Base-by-base conservation (phyloP, 345 rosid genomes). In the Eucalyptus cloeziana region DNA sequence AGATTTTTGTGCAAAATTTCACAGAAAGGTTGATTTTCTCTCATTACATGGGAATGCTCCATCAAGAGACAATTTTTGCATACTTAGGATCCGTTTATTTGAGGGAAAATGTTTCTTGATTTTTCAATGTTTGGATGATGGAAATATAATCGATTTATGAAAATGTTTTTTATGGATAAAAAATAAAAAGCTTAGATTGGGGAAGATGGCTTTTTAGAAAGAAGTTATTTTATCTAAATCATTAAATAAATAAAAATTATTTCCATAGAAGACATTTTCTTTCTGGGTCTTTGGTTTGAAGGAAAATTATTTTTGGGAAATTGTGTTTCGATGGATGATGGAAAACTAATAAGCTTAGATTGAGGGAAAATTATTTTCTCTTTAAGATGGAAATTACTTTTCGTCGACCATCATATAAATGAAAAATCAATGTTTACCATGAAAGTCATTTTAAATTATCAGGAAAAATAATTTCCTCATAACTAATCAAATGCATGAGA, bases 311-410 rank as follows among this genome's bases (percentile, higher is more conserved):
- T 67, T 31, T 67, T 8, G 21, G 19, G 21, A 67, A 67, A 16
- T 16, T 31, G 5, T 69, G 2, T 69, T 33, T 33, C 0, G 7
- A 33, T 0, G 7, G 25, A 33, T 1, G 25, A 5, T 3, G 0
- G 13, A 17, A 71, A 71, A 19, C 10, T 67, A 33, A 17, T 5
- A 33, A 19, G 24, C 7, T 71, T 19, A 71, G 8, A 17, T 69
- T 0, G 0, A 8, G 44, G 44, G 4, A 67, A 33, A 16, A 3
- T 0, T 3, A 5, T 1, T 17, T 69, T 71, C 4, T 69, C 2
- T 4, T 10, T 15, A 2, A 33, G 22, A 8, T 24, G 80, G 44
- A 17, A 19, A 8, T 16, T 31, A 0, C 1, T 69, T 69, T 16
- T 15, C 0, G 1, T 60, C 0, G 0, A 27, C 15, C 8, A 27